These are phyloP conservation scores for Thuja plicata DNA, from an alignment of 83 land plant genomes.

Conservation along the genomic window DNA sequence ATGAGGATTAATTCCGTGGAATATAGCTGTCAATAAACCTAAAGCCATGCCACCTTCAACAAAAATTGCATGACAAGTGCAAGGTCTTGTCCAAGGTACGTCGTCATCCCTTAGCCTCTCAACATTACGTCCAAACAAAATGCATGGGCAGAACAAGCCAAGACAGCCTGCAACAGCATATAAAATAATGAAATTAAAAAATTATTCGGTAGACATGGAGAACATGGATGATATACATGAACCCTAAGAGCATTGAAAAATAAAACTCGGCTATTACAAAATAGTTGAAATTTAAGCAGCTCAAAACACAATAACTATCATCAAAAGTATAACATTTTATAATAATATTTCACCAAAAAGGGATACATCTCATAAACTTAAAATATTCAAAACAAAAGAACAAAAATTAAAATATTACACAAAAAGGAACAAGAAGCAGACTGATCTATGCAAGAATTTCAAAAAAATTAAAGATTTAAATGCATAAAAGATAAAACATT, in stretches of 20 bases:
- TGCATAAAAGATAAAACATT: not conserved
- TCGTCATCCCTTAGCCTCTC: constrained; percentile 78
- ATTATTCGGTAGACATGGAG: not conserved
- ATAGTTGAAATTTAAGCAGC: not conserved
- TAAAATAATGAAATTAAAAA: not conserved
- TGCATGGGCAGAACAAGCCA: constrained; percentile 91
- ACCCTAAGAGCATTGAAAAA: not conserved
- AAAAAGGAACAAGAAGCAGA: not conserved
- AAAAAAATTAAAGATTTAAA: not conserved
- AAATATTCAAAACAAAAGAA: not conserved
- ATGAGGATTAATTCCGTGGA: constrained; percentile 73
- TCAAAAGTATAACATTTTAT: not conserved
- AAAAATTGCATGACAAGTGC: constrained; percentile 85
- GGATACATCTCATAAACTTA: not conserved
- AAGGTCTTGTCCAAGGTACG: constrained; percentile 68
- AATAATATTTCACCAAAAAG: not conserved
- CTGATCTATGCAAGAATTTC: not conserved
- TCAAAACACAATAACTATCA: not conserved
- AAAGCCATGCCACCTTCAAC: constrained; percentile 94
- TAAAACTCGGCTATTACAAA: not conserved
- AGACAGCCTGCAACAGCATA: constrained; percentile 58
- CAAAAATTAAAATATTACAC: too few relatives aligned
- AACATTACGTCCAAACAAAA: constrained; percentile 86
- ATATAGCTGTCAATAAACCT: constrained; percentile 64
- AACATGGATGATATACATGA: not conserved